phyloP scores from a whole-genome alignment of 352 stramenopile species.

The Phytopythium litorale region DNA sequence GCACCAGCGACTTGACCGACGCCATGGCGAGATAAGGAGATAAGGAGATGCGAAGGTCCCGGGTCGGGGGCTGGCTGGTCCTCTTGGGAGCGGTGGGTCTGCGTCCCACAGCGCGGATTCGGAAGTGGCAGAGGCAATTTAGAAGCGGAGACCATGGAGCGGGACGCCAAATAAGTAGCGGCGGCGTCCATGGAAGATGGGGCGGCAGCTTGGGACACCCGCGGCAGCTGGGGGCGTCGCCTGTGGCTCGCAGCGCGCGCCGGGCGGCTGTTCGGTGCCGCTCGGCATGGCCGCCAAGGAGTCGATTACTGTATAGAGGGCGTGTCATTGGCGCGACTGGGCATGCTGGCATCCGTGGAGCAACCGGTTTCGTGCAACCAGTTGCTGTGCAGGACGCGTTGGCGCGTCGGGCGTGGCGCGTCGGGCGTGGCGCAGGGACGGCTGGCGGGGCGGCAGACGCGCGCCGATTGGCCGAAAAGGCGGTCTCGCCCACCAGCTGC shows the following conservation, averaged over 20 bases:
- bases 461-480: neutral
- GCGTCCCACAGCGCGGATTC: neutral
- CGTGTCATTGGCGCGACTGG: no score
- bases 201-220: constrained; percentile 1
- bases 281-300: no score
- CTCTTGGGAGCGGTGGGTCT: no score
- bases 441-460: no score
- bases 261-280: neutral
- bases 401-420: no score
- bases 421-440: no score
- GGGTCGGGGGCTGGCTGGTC: no score
- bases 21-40: constrained; percentile 14
- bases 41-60: neutral
- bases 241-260: neutral
- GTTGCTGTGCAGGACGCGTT: no score
- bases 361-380: no score
- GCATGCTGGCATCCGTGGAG: no score
- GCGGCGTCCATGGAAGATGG: neutral
- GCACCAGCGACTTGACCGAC: constrained; percentile 39
- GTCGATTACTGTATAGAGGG: neutral
- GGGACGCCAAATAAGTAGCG: neutral
- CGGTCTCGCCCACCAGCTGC: neutral
- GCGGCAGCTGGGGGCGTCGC: neutral
- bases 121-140: constrained; percentile 9
- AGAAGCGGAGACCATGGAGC: neutral